phyloP scores from a whole-genome alignment of 75 land plant species.

The Chamaecyparis obtusa region DNA sequence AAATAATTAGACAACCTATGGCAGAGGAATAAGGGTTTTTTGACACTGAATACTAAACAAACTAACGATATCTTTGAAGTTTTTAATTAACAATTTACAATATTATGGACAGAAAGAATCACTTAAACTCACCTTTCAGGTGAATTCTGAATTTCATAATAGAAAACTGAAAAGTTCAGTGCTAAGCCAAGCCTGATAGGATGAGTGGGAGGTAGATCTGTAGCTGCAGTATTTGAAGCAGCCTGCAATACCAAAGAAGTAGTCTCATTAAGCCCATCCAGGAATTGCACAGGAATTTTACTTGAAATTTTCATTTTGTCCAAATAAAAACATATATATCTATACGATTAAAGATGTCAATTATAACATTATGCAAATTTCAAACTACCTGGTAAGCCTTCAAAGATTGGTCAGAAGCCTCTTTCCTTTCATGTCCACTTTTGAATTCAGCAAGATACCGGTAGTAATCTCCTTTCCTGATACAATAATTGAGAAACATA shows the following conservation, averaged over 20 bases:
- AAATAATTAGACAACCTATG: too few species aligned
- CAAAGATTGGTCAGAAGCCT: constrained; percentile 85
- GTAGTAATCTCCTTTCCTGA: constrained; percentile 96
- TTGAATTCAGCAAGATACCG: constrained; percentile 96
- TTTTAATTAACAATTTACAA: not conserved
- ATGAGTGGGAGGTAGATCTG: constrained; percentile 65
- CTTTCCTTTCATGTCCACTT: constrained; percentile 80
- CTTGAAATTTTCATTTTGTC: not conserved
- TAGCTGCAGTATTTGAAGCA: constrained; percentile 53
- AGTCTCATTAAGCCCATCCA: not conserved
- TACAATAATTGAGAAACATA: not conserved
- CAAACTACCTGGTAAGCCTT: constrained; percentile 72
- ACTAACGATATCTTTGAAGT: not conserved
- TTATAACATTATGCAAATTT: not conserved
- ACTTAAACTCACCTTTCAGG: constrained; percentile 48
- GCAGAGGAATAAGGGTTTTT: too few species aligned
- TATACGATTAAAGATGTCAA: not conserved
- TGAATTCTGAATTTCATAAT: constrained; percentile 68
- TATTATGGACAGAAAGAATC: not conserved
- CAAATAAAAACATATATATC: not conserved
- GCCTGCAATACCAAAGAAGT: constrained; percentile 23
- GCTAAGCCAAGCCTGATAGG: constrained; percentile 72
- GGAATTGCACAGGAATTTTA: not conserved
- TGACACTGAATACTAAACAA: not conserved
- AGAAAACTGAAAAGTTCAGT: constrained; percentile 68